These are phyloP conservation scores for Zygoascus biomembranicola DNA, from an alignment of 805 yeast species.

Conservation along the genomic window DNA sequence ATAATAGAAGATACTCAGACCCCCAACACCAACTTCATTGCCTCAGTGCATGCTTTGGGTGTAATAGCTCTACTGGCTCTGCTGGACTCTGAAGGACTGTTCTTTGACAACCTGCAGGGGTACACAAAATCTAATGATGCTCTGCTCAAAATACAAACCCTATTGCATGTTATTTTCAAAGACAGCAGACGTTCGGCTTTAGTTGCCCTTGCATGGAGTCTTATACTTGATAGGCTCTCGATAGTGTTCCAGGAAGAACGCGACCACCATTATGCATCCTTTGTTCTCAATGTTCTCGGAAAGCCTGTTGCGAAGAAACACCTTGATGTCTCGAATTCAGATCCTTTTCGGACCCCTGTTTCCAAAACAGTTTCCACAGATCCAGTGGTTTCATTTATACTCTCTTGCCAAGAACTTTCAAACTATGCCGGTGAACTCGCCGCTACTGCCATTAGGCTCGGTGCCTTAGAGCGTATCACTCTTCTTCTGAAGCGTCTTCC, in stretches of 20 bases:
- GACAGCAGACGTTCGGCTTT: slow-evolving; percentile 8
- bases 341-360: not conserved
- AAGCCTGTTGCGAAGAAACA: not conserved
- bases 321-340: not conserved
- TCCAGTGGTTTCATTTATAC: not conserved
- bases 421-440: not conserved
- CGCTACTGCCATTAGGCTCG: not conserved
- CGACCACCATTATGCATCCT: slow-evolving; percentile 2
- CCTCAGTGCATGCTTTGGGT: slow-evolving; percentile 4
- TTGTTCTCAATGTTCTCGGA: slow-evolving; percentile 2
- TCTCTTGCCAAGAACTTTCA: not conserved
- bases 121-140: slow-evolving; percentile 14
- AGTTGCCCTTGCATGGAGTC: slow-evolving; percentile 24
- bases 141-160: slow-evolving; percentile 15
- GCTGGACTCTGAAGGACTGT: slow-evolving; percentile 23
- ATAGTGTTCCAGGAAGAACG: slow-evolving; percentile 16
- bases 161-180: slow-evolving; percentile 6
- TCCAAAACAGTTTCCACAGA: not conserved
- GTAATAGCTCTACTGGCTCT: slow-evolving; percentile 17
- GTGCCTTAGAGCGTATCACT: not conserved
- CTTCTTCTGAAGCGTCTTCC: not conserved
- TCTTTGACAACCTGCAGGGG: slow-evolving; percentile 8
- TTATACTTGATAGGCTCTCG: slow-evolving; percentile 20
- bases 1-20: not conserved
- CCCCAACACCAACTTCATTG: not conserved